Percentiles rank a stretch among this genome's conserved stretches.
Conservation (phyloP, 257 asterid genomes). For the Petunia axillaris region DNA sequence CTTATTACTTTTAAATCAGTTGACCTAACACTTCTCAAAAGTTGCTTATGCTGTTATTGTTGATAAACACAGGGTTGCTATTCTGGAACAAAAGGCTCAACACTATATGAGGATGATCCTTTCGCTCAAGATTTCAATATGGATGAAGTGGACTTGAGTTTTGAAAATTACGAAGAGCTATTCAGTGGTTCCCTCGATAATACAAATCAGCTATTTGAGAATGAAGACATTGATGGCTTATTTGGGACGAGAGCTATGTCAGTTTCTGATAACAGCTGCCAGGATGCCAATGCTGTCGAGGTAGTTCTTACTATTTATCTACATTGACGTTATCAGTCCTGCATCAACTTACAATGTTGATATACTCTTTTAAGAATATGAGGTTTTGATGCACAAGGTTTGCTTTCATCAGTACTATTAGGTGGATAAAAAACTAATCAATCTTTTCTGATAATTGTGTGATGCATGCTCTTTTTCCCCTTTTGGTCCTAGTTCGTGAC, state of each 20-base stretch:
- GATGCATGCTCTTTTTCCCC: not conserved
- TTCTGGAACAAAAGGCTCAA: constrained; percentile 53
- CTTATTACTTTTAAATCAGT: not conserved
- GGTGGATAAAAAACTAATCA: not conserved
- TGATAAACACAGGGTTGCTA: constrained; percentile 49
- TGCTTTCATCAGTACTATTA: not conserved
- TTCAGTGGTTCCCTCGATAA: constrained; percentile 58
- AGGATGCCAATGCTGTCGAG: constrained; percentile 35
- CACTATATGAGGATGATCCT: constrained; percentile 44
- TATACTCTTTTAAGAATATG: too few species aligned
- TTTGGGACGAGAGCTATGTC: constrained; percentile 59
- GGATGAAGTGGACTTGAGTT: constrained; percentile 70
- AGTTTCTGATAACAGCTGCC: constrained; percentile 54
- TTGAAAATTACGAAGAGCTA: constrained; percentile 75
- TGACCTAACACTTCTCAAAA: not conserved
- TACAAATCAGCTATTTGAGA: constrained; percentile 55
- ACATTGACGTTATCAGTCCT: not conserved
- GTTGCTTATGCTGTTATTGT: constrained; percentile 27
- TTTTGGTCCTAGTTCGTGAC: not conserved
- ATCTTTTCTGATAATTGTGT: not conserved
- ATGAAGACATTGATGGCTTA: constrained; percentile 64
- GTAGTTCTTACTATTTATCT: constrained; percentile 14
- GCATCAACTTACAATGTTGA: not conserved
- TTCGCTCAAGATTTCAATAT: constrained; percentile 59
- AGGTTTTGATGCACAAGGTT: not conserved